Percentiles rank a stretch among this genome's conserved stretches.
Evolutionary conservation across 345 rosid species (phyloP).

Genomic region (Cardamine resedifolia): DNA sequence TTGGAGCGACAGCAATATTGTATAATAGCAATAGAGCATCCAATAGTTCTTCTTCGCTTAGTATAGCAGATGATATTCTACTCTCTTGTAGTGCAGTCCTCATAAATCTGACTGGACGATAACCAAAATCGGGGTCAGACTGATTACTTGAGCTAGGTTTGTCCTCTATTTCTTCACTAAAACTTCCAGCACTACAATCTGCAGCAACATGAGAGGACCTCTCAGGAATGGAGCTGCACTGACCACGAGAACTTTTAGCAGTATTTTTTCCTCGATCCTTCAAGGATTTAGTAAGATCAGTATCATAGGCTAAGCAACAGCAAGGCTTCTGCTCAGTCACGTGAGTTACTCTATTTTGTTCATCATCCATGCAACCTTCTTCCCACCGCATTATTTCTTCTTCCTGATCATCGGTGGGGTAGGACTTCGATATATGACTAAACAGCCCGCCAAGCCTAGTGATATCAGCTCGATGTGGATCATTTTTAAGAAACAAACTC

Average conservation of each 20-base stretch:
- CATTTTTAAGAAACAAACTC: slow-evolving; percentile 74
- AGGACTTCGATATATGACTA: slow-evolving; percentile 72
- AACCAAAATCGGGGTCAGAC: slow-evolving; percentile 79
- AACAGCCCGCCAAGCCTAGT: slow-evolving; percentile 94
- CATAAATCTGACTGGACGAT: slow-evolving; percentile 55
- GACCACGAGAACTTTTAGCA: slow-evolving; percentile 61
- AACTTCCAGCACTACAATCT: slow-evolving; percentile 72
- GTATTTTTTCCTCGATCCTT: slow-evolving; percentile 58
- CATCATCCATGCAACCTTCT: slow-evolving; percentile 94
- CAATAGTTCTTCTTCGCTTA: slow-evolving; percentile 88
- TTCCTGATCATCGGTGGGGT: slow-evolving; percentile 67
- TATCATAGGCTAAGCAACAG: slow-evolving; percentile 81
- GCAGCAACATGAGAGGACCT: slow-evolving; percentile 86
- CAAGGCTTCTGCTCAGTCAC: slow-evolving; percentile 79
- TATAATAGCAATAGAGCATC: slow-evolving; percentile 76
- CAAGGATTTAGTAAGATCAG: slow-evolving; percentile 61
- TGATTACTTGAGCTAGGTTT: slow-evolving; percentile 94
- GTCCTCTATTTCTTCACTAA: slow-evolving; percentile 82
- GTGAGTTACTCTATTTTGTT: slow-evolving; percentile 74
- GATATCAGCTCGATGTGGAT: slow-evolving; percentile 75
- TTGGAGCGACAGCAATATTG: slow-evolving; percentile 93
- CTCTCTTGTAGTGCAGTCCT: slow-evolving; percentile 58
- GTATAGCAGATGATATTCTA: slow-evolving; percentile 56
- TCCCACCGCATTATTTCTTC: slow-evolving; percentile 83
- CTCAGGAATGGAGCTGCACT: slow-evolving; percentile 65